These are phyloP conservation scores for Sporothrix brunneoviolacea DNA, from an alignment of 2,329 filamentous ascomycete genomes.

Conservation along the genomic window DNA sequence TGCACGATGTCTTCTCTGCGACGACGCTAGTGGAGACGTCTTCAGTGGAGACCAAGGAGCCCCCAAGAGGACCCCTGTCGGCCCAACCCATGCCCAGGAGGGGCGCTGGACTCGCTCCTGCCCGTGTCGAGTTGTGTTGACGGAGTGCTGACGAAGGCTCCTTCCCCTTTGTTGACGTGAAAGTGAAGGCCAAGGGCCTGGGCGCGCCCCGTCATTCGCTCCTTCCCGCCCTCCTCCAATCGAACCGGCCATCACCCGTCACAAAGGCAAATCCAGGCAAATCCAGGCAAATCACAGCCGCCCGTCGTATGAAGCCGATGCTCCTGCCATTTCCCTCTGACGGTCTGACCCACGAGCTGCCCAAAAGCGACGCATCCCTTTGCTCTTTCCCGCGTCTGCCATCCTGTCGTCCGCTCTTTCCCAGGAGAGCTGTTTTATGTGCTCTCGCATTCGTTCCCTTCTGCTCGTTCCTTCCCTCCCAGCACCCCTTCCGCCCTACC, in stretches of 20 bases:
- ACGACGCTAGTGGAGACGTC: not conserved
- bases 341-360: too few species aligned
- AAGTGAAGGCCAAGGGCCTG: not conserved
- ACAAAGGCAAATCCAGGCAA: not conserved
- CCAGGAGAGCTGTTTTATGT: not conserved
- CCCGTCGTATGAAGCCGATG: too few species aligned
- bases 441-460: not conserved
- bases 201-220: not conserved
- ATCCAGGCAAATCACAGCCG: not conserved
- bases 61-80: too few species aligned
- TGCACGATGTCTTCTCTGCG: slow-evolving; percentile 1
- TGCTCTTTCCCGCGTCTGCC: not conserved
- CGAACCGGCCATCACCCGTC: slow-evolving; percentile 2
- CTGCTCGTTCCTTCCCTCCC: not conserved
- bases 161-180: not conserved
- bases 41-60: too few species aligned
- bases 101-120: not conserved
- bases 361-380: not conserved
- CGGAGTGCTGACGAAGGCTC: slow-evolving; percentile 5
- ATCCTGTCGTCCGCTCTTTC: not conserved
- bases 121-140: slow-evolving; percentile 3
- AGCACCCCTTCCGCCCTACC: not conserved
- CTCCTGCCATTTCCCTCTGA: not conserved
- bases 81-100: too few species aligned
- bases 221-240: slow-evolving; percentile 1